These are phyloP conservation scores for Zancudomyces culisetae DNA, from an alignment of 371 early-diverging fungal species.

Conservation along the genomic window DNA sequence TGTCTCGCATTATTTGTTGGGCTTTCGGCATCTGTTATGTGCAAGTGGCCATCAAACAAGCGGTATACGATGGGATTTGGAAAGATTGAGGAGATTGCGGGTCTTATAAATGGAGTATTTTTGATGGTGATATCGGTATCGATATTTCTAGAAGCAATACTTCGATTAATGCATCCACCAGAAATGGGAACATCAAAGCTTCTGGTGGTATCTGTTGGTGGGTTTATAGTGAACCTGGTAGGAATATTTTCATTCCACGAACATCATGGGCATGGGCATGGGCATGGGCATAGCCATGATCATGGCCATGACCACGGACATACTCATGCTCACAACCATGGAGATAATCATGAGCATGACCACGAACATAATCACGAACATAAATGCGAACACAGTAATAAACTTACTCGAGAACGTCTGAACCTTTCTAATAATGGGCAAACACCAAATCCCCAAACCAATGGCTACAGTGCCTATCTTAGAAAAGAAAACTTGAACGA, in stretches of 20 bases:
- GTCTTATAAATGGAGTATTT: constrained; percentile 78
- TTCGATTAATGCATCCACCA: constrained; percentile 64
- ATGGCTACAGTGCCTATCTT: too few species aligned
- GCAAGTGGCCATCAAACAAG: constrained; percentile 64
- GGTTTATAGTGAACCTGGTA: constrained; percentile 76
- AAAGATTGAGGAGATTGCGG: constrained; percentile 76
- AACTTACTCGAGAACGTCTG: too few species aligned
- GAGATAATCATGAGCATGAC: constrained; percentile 9
- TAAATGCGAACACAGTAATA: constrained; percentile 17
- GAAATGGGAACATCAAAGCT: constrained; percentile 70
- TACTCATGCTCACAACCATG: constrained; percentile 10
- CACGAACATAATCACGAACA: constrained; percentile 21
- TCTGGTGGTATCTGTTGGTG: constrained; percentile 69
- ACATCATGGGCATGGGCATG: constrained; percentile 47
- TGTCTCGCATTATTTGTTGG: constrained; percentile 76
- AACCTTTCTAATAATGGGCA: too few species aligned
- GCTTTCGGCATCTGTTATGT: constrained; percentile 70
- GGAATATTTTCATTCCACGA: constrained; percentile 84
- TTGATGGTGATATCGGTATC: constrained; percentile 69
- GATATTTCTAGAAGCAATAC: constrained; percentile 77
- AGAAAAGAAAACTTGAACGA: too few species aligned
- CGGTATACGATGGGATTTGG: constrained; percentile 22
- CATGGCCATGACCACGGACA: constrained; percentile 26
- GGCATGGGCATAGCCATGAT: constrained; percentile 25
- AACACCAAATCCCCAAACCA: too few species aligned